Conservation (phyloP, 2,329 filamentous ascomycete genomes). For the Fusarium nisikadoi region DNA sequence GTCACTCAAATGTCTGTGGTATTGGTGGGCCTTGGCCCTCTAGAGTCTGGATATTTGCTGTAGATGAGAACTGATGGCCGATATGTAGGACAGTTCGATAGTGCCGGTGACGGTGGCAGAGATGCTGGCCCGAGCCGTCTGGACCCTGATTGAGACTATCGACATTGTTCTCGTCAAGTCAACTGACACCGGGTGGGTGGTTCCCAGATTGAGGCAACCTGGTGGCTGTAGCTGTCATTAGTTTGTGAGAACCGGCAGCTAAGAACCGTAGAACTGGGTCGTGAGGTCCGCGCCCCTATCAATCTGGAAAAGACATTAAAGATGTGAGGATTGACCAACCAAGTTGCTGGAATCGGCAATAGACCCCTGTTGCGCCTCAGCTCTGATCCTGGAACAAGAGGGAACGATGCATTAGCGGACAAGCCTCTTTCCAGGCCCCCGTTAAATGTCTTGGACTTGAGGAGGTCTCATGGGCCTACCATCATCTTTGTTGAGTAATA, state of each 20-base stretch:
- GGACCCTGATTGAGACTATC: slow-evolving; percentile 3
- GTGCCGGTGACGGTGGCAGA: neutral
- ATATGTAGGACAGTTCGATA: neutral
- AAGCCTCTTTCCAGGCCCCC: slow-evolving; percentile 29
- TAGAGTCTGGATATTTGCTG: neutral
- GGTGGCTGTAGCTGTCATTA: slow-evolving; percentile 3
- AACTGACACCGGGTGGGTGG: slow-evolving; percentile 1
- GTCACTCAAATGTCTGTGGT: neutral
- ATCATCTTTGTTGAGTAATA: slow-evolving; percentile 23
- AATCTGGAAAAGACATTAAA: slow-evolving; percentile 37
- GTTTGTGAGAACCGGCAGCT: neutral
- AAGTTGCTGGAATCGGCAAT: slow-evolving; percentile 3
- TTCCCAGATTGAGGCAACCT: neutral
- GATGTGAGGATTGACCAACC: slow-evolving; percentile 40
- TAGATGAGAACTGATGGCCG: neutral
- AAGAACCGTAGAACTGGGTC: slow-evolving; percentile 5
- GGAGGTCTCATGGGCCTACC: slow-evolving; percentile 9
- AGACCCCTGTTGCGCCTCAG: slow-evolving; percentile 29
- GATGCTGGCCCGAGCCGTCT: slow-evolving; percentile 4
- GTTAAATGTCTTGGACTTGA: slow-evolving; percentile 23
- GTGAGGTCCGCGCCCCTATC: slow-evolving; percentile 23
- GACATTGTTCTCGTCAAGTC: slow-evolving; percentile 1
- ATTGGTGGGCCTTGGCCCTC: neutral
- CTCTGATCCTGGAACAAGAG: slow-evolving; percentile 18
- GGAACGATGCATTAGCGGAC: slow-evolving; percentile 12